Base-by-base conservation (phyloP, 78 protist genomes). In the Dictyostelium discoideum region DNA sequence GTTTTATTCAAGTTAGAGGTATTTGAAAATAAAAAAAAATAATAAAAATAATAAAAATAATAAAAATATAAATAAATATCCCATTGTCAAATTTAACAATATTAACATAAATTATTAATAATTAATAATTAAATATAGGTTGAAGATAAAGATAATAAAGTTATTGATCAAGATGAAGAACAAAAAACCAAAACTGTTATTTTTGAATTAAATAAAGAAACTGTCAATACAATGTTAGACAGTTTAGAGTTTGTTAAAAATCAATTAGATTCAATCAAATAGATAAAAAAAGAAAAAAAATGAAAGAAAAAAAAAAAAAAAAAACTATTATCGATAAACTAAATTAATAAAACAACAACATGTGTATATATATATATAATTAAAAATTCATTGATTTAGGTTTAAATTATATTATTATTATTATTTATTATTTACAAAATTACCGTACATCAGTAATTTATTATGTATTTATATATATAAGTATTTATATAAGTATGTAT, bases 151-250 rank as follows among this genome's bases (percentile, higher is more conserved):
- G 24, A 50, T 22, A 44, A 44, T 44, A 74, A 73, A 89, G 54
- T n/a, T 3, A 8, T 44, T 22, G n/a, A 37, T 10, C 67, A 46
- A 90, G 57, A 72, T 48, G 39, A 60, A 9, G 57, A 54, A 85
- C 39, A 80, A 39, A 8, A 82, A 79, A 83, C 81, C 0, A 44
- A 85, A n/a, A 54, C 82, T 18, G 96, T 97, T 54, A 81, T 72
- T n/a, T 94, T 97, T 22, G 98, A 97, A 72, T 72, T 97, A 32
- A 94, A 69, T 69, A 88, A 87, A 81, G 97, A 97, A 37, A 95
- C 96, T 8, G 85, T 97, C 6, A 92, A 85, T 18, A 92, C 98
- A 46, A 95, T 97, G 97, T 88, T 97, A 22, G 98, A 97, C 37
- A 97, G 98, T 48, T 78, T 97, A 32, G 92, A 92, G 67, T 87